Conservation (phyloP, 2,329 filamentous ascomycete genomes). For the Acephala macrosclerotiorum region DNA sequence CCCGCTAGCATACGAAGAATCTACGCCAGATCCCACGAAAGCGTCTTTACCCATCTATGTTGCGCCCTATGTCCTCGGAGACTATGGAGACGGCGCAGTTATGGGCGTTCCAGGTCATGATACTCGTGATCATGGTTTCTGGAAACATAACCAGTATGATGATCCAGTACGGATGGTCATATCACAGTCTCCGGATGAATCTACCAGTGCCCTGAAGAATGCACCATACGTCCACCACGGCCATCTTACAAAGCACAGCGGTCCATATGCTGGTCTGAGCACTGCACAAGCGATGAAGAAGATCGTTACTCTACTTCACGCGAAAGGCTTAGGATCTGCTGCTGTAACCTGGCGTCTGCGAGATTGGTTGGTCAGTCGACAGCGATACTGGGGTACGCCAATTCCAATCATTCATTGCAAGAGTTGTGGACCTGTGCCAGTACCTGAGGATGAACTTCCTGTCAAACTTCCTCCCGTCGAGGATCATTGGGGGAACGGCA, state of each 20-base stretch:
- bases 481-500: constrained; percentile 71
- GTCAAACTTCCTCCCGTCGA: constrained; percentile 76
- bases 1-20: constrained; percentile 65
- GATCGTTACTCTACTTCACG: constrained; percentile 64
- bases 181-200: constrained; percentile 51
- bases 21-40: constrained; percentile 58
- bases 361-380: constrained; percentile 92
- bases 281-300: constrained; percentile 68
- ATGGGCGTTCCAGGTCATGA: constrained; percentile 95
- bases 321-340: constrained; percentile 62
- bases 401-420: constrained; percentile 88
- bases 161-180: constrained; percentile 71
- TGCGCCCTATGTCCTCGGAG: constrained; percentile 83
- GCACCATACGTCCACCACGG: constrained; percentile 72
- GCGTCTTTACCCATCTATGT: constrained; percentile 76
- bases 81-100: constrained; percentile 86
- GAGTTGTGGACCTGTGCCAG: constrained; percentile 79
- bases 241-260: constrained; percentile 70
- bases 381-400: constrained; percentile 90
- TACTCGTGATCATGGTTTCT: constrained; percentile 79
- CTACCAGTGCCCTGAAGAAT: constrained; percentile 51
- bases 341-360: constrained; percentile 80
- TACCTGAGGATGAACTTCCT: constrained; percentile 78
- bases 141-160: constrained; percentile 71
- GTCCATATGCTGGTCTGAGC: constrained; percentile 67